Base-by-base conservation (phyloP, 306 rosid genomes). In the Prunus davidiana region DNA sequence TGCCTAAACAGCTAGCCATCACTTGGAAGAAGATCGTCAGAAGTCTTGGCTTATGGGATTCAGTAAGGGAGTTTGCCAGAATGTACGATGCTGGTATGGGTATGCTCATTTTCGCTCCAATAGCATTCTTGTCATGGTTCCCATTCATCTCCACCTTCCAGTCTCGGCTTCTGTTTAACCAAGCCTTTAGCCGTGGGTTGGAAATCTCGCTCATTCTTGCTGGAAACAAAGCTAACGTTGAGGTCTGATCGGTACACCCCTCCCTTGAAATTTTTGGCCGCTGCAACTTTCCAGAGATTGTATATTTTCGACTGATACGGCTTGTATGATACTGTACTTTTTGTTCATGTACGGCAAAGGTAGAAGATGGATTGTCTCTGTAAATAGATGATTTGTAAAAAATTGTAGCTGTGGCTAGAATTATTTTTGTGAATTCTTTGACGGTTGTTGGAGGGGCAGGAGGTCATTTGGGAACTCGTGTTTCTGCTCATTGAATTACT, bases 11-110 rank as follows among this genome's bases (percentile, higher is more conserved):
- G 98, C 51, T 95, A 71, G 98, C 96, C 30, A 83, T 95, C 66
- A 74, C 98, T 19, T 95, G 98, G 98, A 95, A 43, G 90, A 88
- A 41, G 80, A 38, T 90, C 14, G 85, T 90, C 12, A 65, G 78
- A 84, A 82, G 69, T 43, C 86, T 95, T 3, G 98, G 98, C 9
- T 60, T 95, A 87, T 95, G 97, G 97, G 97, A 92, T 61, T 92
- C 95, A 4, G 92, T 95, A 60, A 94, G 98, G 7, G 97, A 95
- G 84, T 95, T 95, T 76, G 96, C 91, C 22, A 87, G 98, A 80
- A 82, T 95, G 92, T 95, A 92, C 69, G 98, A 95, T 83, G 98
- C 98, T n/a, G 97, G 93, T 67, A 95, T 95, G 98, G 98, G 98
- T 9, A 71, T 90, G 87, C 77, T 95, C 45, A 89, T 92, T 55